These are phyloP conservation scores for Streptanthus diversifolius DNA, from an alignment of 345 rosid genomes.

Conservation along the genomic window DNA sequence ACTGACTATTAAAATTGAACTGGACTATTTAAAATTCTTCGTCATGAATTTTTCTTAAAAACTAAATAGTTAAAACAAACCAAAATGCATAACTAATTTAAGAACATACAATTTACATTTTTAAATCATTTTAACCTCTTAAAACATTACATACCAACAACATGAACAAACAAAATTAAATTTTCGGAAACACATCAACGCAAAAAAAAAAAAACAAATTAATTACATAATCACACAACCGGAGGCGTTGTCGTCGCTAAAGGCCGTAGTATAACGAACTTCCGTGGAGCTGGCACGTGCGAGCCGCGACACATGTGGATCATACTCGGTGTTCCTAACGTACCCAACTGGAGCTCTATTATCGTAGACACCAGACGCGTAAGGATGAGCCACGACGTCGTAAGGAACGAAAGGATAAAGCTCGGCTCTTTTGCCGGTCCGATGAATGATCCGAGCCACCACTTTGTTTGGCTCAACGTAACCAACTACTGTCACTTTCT, in stretches of 20 bases:
- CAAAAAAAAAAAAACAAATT: background rate
- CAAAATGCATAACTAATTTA: background rate
- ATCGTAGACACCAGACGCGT: slow-evolving; percentile 85
- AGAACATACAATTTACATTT: background rate
- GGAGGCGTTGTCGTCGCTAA: slow-evolving; percentile 77
- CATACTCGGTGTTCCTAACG: slow-evolving; percentile 58
- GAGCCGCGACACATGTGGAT: slow-evolving; percentile 54
- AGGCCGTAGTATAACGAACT: slow-evolving; percentile 92
- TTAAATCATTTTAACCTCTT: background rate
- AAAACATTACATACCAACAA: background rate
- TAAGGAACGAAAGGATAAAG: slow-evolving; percentile 93
- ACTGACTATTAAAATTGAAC: background rate
- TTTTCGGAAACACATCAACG: background rate
- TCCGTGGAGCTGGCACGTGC: slow-evolving; percentile 99
- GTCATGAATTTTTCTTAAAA: no score
- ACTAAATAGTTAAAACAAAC: no score
- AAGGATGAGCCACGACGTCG: slow-evolving; percentile 84
- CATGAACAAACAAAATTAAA: background rate
- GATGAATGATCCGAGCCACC: slow-evolving; percentile 65
- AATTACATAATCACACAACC: slow-evolving; percentile 76
- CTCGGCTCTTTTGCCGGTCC: slow-evolving; percentile 95
- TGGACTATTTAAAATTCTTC: background rate
- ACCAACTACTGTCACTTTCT: slow-evolving; percentile 81
- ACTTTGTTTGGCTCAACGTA: slow-evolving; percentile 76
- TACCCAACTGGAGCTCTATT: slow-evolving; percentile 84